A percentile compares a stretch with the other conserved stretches of the same genome.
Evolutionary conservation across 1,284 basidiomycete species (phyloP).

Genomic region (Bjerkandera adusta): DNA sequence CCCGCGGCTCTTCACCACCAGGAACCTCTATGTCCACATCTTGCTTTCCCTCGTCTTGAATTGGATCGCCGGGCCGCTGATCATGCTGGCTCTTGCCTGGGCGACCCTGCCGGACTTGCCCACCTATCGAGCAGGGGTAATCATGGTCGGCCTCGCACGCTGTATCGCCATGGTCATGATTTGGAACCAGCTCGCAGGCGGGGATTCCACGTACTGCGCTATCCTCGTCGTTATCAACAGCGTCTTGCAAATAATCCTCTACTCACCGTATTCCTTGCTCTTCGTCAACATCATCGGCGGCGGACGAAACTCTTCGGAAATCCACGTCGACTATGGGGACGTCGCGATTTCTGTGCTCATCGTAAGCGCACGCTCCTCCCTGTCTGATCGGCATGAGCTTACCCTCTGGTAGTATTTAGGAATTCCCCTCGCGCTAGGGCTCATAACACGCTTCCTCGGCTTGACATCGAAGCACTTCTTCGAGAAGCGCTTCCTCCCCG

Average conservation of each 20-base stretch:
- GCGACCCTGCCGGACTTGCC: slow-evolving; percentile 80
- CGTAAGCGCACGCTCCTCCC: slow-evolving; percentile 33
- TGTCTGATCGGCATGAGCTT: background rate
- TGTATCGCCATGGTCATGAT: slow-evolving; percentile 84
- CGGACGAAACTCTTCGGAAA: slow-evolving; percentile 28
- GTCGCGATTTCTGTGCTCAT: slow-evolving; percentile 80
- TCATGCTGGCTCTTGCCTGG: slow-evolving; percentile 87
- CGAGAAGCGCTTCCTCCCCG: slow-evolving; percentile 58
- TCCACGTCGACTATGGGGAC: slow-evolving; percentile 63
- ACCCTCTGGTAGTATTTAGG: slow-evolving; percentile 59
- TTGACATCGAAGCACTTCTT: slow-evolving; percentile 50
- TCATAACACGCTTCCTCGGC: slow-evolving; percentile 64
- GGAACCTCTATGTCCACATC: slow-evolving; percentile 70
- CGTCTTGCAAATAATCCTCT: slow-evolving; percentile 74
- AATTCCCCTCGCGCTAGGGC: slow-evolving; percentile 66
- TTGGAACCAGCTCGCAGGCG: slow-evolving; percentile 80
- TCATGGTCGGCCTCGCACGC: slow-evolving; percentile 57
- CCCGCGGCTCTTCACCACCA: slow-evolving; percentile 53
- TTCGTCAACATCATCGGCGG: slow-evolving; percentile 68
- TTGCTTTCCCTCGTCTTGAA: slow-evolving; percentile 73
- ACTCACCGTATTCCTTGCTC: slow-evolving; percentile 72
- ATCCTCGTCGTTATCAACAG: slow-evolving; percentile 65
- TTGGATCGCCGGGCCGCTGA: slow-evolving; percentile 78
- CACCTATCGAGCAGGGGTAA: slow-evolving; percentile 53
- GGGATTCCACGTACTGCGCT: slow-evolving; percentile 78